phyloP scores from a whole-genome alignment of 202 grass and related monocot species.

The Schoenoplectus tabernaemontani region DNA sequence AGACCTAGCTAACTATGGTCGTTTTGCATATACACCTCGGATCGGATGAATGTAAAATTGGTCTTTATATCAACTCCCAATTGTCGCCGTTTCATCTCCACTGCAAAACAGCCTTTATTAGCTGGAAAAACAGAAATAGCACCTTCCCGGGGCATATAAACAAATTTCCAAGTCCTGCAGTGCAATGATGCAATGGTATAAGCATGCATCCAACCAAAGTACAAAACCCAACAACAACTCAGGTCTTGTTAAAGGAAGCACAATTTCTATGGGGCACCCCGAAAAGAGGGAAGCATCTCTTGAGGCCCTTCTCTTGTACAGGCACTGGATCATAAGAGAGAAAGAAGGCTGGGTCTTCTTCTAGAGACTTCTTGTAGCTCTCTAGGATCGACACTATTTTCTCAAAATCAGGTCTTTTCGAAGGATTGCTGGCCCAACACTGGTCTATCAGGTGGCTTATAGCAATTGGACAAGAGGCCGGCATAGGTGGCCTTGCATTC shows the following conservation, averaged over 20 bases:
- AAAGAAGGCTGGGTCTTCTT: conserved; percentile 58
- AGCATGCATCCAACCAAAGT: background rate
- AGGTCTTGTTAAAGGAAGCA: conserved; percentile 34
- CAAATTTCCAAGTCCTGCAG: background rate
- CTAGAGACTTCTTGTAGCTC: conserved; percentile 63
- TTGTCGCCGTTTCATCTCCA: background rate
- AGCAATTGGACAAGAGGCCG: conserved; percentile 66
- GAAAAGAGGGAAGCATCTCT: conserved; percentile 59
- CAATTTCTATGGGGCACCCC: conserved; percentile 35
- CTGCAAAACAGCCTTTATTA: background rate
- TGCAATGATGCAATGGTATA: background rate
- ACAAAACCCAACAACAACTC: background rate
- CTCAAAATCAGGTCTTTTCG: conserved; percentile 63
- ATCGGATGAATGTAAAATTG: background rate
- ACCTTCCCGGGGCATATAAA: background rate
- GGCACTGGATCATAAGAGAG: conserved; percentile 52
- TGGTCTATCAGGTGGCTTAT: conserved; percentile 79
- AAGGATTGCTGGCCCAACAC: conserved; percentile 81
- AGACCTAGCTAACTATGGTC: background rate
- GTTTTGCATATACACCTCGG: conserved; percentile 19
- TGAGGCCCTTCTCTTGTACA: conserved; percentile 37
- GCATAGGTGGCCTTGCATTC: conserved; percentile 78
- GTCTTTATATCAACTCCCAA: background rate
- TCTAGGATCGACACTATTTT: conserved; percentile 63
- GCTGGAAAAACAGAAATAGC: background rate